A percentile compares a stretch with the other conserved stretches of the same genome.
Evolutionary conservation across 2,329 filamentous ascomycete genomes (phyloP).

Genomic region (Corynespora cassiicola): DNA sequence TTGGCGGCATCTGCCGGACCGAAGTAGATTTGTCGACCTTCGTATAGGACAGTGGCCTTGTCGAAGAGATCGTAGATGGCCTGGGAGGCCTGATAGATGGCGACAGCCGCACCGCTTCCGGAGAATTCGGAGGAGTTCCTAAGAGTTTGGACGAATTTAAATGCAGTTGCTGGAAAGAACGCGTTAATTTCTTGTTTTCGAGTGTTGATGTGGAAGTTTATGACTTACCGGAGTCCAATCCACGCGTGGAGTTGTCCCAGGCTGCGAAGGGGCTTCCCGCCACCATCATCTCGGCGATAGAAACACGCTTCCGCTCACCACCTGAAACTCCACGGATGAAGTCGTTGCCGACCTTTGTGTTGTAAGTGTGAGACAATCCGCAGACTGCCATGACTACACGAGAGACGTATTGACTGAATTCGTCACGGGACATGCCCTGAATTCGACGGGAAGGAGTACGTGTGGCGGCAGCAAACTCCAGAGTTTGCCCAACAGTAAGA

Average conservation of each 20-base stretch:
- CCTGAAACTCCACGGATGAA: constrained; percentile 68
- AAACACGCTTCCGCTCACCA: constrained; percentile 67
- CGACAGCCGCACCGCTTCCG: constrained; percentile 60
- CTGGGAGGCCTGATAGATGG: constrained; percentile 62
- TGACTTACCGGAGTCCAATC: constrained; percentile 45
- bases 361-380: constrained; percentile 61
- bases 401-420: constrained; percentile 54
- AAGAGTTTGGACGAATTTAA: constrained; percentile 64
- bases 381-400: constrained; percentile 61
- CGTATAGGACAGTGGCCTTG: constrained; percentile 76
- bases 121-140: constrained; percentile 57
- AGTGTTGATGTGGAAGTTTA: too few species aligned
- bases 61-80: constrained; percentile 70
- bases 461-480: constrained; percentile 62
- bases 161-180: constrained; percentile 54
- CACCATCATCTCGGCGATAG: constrained; percentile 61
- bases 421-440: constrained; percentile 46
- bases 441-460: constrained; percentile 55
- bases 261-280: constrained; percentile 47
- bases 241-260: constrained; percentile 56
- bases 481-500: constrained; percentile 63
- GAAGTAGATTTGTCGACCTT: constrained; percentile 80
- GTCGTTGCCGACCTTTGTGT: constrained; percentile 64
- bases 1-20: constrained; percentile 67
- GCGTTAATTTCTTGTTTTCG: not conserved